A percentile compares a stretch with the other conserved stretches of the same genome.
These are phyloP conservation scores for Diversispora eburnea DNA, from an alignment of 192 early-diverging fungal genomes.

Conservation along the genomic window DNA sequence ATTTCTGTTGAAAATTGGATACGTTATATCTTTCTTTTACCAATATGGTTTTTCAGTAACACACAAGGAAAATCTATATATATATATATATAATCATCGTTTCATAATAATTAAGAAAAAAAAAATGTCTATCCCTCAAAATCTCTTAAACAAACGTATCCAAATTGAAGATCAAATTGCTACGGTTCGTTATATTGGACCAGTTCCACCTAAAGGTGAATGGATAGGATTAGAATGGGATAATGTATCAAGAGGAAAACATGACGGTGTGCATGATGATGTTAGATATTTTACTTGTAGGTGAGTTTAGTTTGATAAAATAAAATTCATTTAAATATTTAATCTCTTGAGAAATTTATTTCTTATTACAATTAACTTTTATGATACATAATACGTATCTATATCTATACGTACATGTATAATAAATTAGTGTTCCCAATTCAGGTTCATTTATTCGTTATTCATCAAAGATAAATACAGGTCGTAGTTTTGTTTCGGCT, in stretches of 20 bases:
- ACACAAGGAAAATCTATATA: too few relatives aligned
- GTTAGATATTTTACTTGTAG: constrained; percentile 52
- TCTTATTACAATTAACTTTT: too few relatives aligned
- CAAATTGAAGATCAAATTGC: constrained; percentile 40
- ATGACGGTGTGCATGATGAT: constrained; percentile 53
- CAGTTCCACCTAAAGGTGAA: constrained; percentile 42
- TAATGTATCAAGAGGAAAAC: constrained; percentile 54
- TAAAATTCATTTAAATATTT: neutral
- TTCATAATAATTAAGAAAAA: too few relatives aligned
- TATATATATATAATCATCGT: too few relatives aligned
- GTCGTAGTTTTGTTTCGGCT: constrained; percentile 40
- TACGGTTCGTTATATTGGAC: constrained; percentile 51
- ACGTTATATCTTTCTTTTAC: too few relatives aligned
- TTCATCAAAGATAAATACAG: constrained; percentile 42
- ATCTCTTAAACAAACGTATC: constrained; percentile 33
- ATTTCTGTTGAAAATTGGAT: too few relatives aligned
- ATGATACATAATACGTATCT: neutral
- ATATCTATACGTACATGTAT: neutral
- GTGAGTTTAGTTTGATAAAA: constrained; percentile 26
- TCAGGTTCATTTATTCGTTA: constrained; percentile 55
- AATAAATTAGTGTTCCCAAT: constrained; percentile 35
- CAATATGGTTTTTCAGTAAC: too few relatives aligned
- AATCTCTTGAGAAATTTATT: neutral
- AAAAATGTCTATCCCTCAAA: too few relatives aligned
- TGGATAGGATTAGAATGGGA: constrained; percentile 70